phyloP scores from a whole-genome alignment of 176 grass and related monocot genomes.

The Cenchrus americanus region DNA sequence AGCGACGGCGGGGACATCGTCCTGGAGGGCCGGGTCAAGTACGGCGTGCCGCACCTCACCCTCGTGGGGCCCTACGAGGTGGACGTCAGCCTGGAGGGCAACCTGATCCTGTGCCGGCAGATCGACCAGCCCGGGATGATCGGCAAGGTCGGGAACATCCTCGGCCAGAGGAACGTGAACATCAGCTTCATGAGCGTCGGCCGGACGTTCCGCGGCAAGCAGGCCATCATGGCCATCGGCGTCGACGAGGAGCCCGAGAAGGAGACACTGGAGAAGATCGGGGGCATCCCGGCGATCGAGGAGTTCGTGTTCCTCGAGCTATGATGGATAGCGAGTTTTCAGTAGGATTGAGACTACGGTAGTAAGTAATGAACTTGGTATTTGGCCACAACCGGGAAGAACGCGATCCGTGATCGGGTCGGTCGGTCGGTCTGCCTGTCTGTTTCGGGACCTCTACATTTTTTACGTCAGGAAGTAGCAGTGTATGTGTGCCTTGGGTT shows the following conservation, averaged over 20 bases:
- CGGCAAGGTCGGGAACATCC: conserved; percentile 81
- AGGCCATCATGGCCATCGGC: conserved; percentile 96
- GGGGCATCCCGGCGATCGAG: conserved; percentile 66
- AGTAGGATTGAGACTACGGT: conserved; percentile 26
- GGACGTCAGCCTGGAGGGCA: conserved; percentile 90
- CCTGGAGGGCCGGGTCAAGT: conserved; percentile 82
- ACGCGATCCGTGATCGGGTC: conserved; percentile 1
- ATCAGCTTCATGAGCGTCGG: conserved; percentile 98
- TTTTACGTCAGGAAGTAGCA: conserved; percentile 28
- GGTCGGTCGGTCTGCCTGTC: not conserved
- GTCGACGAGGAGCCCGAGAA: conserved; percentile 87
- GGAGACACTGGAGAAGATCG: conserved; percentile 80
- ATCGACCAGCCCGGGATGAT: conserved; percentile 94
- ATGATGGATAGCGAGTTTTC: conserved; percentile 31
- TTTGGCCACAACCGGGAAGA: conserved; percentile 15
- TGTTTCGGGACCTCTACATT: conserved; percentile 24
- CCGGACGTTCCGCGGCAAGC: conserved; percentile 74
- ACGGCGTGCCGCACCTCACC: conserved; percentile 82
- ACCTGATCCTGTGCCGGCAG: conserved; percentile 91
- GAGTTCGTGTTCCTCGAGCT: conserved; percentile 98
- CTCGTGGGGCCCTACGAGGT: conserved; percentile 70
- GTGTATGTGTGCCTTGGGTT: conserved; percentile 27
- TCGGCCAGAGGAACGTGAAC: conserved; percentile 80
- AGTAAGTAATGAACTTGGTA: conserved; percentile 17
- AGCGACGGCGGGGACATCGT: conserved; percentile 66